Evolutionary conservation across 257 asterid species (phyloP).

Genomic region (Salvia hispanica): DNA sequence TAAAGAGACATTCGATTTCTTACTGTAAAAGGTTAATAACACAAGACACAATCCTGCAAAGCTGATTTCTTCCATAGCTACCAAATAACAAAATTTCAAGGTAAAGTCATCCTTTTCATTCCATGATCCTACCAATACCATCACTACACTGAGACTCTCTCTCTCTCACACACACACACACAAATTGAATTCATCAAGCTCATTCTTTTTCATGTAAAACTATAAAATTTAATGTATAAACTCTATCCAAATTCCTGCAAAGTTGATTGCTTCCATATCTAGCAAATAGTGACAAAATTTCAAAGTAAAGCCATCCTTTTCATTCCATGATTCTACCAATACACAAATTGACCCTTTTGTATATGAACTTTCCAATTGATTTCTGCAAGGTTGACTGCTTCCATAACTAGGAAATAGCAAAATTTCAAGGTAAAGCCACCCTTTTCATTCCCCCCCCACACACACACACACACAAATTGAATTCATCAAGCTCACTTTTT

Average conservation of each 20-base stretch:
- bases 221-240: too few relatives aligned
- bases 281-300: conserved; percentile 4
- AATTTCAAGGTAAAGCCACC: too few relatives aligned
- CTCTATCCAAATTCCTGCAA: not conserved
- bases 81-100: conserved; percentile 16
- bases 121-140: conserved; percentile 19
- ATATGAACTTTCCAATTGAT: not conserved
- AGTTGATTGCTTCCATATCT: not conserved
- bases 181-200: not conserved
- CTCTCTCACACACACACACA: not conserved
- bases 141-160: conserved; percentile 7
- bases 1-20: not conserved
- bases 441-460: too few relatives aligned
- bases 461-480: not conserved
- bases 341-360: not conserved
- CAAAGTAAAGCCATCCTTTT: conserved; percentile 7
- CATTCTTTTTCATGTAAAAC: too few relatives aligned
- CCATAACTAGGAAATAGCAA: too few relatives aligned
- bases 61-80: not conserved
- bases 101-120: conserved; percentile 1
- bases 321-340: conserved; percentile 12
- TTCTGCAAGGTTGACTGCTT: too few relatives aligned
- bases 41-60: not conserved
- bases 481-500: conserved; percentile 17
- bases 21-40: not conserved